phyloP scores from a whole-genome alignment of 768 basidiomycete genomes.

The Dictyophora rubrovolvata region DNA sequence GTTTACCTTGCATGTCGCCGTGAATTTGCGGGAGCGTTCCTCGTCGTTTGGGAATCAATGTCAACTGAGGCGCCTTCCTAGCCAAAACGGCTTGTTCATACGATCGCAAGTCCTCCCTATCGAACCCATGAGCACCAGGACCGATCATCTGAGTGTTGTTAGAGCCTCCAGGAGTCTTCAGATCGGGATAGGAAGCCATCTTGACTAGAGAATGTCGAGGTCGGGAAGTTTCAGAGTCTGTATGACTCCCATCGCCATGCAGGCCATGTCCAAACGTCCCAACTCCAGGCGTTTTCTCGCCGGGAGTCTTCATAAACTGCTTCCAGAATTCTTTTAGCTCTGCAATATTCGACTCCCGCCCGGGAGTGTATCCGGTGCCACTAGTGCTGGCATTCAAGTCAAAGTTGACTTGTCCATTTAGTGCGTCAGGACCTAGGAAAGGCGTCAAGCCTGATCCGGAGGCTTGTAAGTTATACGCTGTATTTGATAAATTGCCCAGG shows the following conservation, averaged over 20 bases:
- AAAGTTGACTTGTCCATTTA: neutral
- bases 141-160: neutral
- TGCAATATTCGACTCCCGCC: slow-evolving; percentile 28
- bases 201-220: slow-evolving; percentile 32
- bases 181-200: slow-evolving; percentile 59
- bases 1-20: neutral
- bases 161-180: slow-evolving; percentile 42
- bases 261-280: neutral
- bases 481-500: neutral
- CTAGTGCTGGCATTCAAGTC: neutral
- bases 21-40: neutral
- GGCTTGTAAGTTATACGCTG: neutral
- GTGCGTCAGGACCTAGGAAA: neutral
- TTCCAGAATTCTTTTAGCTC: slow-evolving; percentile 68
- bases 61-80: slow-evolving; percentile 50
- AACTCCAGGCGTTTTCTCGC: slow-evolving; percentile 23
- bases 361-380: slow-evolving; percentile 7
- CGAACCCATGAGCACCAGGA: slow-evolving; percentile 14
- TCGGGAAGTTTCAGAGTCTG: slow-evolving; percentile 4
- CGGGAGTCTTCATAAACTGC: slow-evolving; percentile 60
- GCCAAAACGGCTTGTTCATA: slow-evolving; percentile 73
- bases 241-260: slow-evolving; percentile 7
- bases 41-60: slow-evolving; percentile 33
- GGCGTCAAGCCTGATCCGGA: neutral
- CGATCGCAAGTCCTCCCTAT: slow-evolving; percentile 52